Evolutionary conservation across 78 protist species (phyloP).

Genomic region (Monocercomonoides exilis): DNA sequence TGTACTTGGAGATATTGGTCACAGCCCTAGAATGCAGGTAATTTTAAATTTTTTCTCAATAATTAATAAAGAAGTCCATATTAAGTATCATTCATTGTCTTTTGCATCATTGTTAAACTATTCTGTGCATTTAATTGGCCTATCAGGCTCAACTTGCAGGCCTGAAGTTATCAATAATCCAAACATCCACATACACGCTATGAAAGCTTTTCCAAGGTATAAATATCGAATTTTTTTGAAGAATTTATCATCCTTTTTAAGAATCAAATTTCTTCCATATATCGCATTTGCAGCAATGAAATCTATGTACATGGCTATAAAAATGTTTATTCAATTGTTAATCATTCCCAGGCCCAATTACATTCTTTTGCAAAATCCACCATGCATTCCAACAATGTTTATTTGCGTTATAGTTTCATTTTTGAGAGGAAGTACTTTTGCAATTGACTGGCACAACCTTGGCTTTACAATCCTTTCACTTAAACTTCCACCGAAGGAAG

Average conservation of each 20-base stretch:
- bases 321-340: background rate
- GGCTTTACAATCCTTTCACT: conserved; percentile 72
- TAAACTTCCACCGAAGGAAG: background rate
- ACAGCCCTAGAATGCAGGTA: conserved; percentile 85
- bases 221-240: background rate
- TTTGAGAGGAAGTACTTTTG: conserved; percentile 36
- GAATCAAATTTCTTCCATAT: background rate
- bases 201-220: background rate
- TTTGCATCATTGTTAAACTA: conserved; percentile 12
- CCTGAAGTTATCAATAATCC: background rate
- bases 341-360: background rate
- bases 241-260: background rate
- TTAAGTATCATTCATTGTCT: conserved; percentile 64
- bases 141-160: background rate
- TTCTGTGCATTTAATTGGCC: conserved; percentile 29
- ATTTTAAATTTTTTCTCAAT: conserved; percentile 19
- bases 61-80: conserved; percentile 6
- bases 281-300: background rate
- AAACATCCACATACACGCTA: background rate
- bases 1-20: conserved; percentile 93
- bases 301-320: background rate
- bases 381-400: conserved; percentile 76
- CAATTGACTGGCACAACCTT: conserved; percentile 93
- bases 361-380: conserved; percentile 63
- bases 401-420: conserved; percentile 33